Evolutionary conservation across 164 flowering plant species (phyloP), one percentile per base, ranked within the genome.

Genomic region (Magnolia changhungtana): DNA sequence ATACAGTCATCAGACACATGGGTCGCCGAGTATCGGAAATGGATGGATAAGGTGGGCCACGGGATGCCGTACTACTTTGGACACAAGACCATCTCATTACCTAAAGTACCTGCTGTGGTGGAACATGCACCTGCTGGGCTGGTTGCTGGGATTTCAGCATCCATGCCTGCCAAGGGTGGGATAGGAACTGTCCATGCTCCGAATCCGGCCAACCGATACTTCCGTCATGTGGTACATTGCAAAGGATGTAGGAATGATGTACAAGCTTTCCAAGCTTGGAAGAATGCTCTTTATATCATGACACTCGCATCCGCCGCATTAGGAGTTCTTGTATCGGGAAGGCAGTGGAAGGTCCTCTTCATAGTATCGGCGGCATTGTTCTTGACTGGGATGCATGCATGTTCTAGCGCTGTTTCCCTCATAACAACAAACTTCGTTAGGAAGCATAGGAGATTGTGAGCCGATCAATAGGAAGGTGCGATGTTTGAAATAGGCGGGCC

Each of bases 61-160:
- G 99, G 98, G 45, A 94, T 96, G 98, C 98, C 99, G 63, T 92
- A 96, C 58, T 86, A 96, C 82, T 90, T 96, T 52, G 99, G 99
- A 20, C 94, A 96, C 81, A 87, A 78, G 80, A 89, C 97, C 6
- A 82, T 94, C 70, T 89, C 91, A 55, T 84, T 87, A 37, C 99
- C 99, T 8, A 74, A 85, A 78, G 78, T 72, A 51, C 97, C 98
- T 51, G 97, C 98, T 3, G 96, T 96, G 52, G 88, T 96, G 24
- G 99, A 94, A 79, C 97, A 96, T 78, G 97, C 99, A 7, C 99
- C 99, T 1, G 99, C 98, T 0, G 99, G 99, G 8, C 78, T 92
- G 23, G 85, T 89, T 59, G 99, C 99, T 2, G 89, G 88, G 31
- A 24, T 85, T 58, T 84, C 98, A 9, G 99, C 99, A 50, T 88